Conservation (phyloP, 768 basidiomycete species). For the Strobilomyces echinocephalus region DNA sequence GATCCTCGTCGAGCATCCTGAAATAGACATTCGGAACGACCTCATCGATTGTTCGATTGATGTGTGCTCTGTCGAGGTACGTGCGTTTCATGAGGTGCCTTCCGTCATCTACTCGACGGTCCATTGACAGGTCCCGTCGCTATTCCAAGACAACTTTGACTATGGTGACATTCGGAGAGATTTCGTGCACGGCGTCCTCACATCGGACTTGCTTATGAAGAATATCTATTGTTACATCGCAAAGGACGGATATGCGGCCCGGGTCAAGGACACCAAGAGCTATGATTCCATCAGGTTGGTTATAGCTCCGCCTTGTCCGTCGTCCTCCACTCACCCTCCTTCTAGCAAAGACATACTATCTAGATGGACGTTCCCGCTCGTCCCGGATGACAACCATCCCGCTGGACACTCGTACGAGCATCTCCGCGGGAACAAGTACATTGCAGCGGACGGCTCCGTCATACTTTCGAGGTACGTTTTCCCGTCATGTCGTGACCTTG, state of each 20-base stretch:
- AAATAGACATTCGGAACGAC: slow-evolving; percentile 85
- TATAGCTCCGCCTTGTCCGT: neutral
- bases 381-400: slow-evolving; percentile 91
- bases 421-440: slow-evolving; percentile 83
- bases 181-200: slow-evolving; percentile 92
- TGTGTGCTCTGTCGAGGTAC: slow-evolving; percentile 88
- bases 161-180: slow-evolving; percentile 88
- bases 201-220: slow-evolving; percentile 91
- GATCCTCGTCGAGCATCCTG: slow-evolving; percentile 63
- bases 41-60: slow-evolving; percentile 87
- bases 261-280: slow-evolving; percentile 88
- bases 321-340: neutral
- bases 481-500: neutral
- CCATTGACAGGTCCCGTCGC: slow-evolving; percentile 72
- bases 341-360: slow-evolving; percentile 86
- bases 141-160: slow-evolving; percentile 99
- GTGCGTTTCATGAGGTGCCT: slow-evolving; percentile 9
- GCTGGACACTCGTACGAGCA: slow-evolving; percentile 80
- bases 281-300: slow-evolving; percentile 82
- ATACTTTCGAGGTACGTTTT: slow-evolving; percentile 69
- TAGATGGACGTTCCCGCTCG: slow-evolving; percentile 92
- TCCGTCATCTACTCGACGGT: neutral
- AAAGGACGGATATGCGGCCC: slow-evolving; percentile 85
- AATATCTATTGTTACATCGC: slow-evolving; percentile 89
- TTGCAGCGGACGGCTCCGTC: slow-evolving; percentile 75